These are phyloP conservation scores for Candida frijolesensis DNA, from an alignment of 1,139 yeast species.

Conservation along the genomic window DNA sequence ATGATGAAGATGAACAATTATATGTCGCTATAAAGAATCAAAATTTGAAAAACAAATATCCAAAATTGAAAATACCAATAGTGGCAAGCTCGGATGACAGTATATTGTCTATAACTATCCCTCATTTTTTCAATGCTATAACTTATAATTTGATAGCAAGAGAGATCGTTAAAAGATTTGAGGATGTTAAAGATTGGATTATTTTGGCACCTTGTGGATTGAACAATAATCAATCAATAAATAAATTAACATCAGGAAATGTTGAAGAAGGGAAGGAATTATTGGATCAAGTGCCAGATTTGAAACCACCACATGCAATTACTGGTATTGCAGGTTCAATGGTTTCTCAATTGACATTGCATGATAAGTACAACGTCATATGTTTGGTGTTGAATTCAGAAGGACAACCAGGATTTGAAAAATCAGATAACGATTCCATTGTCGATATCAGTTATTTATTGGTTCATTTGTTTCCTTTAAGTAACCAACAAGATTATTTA, in stretches of 20 bases:
- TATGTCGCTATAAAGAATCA: conserved; percentile 37
- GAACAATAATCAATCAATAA: conserved; percentile 33
- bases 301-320: conserved; percentile 57
- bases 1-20: conserved; percentile 59
- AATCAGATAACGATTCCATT: conserved; percentile 39
- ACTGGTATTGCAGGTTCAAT: conserved; percentile 55
- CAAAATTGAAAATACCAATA: conserved; percentile 28
- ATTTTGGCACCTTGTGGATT: conserved; percentile 38
- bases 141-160: conserved; percentile 34
- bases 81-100: conserved; percentile 8
- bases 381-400: conserved; percentile 50
- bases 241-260: conserved; percentile 26
- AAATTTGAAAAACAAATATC: conserved; percentile 25
- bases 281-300: conserved; percentile 27
- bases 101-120: conserved; percentile 27
- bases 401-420: conserved; percentile 61
- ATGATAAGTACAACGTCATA: conserved; percentile 15
- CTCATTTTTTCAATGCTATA: conserved; percentile 34
- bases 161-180: conserved; percentile 18
- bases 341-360: conserved; percentile 28
- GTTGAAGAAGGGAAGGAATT: conserved; percentile 12
- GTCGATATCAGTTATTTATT: conserved; percentile 34
- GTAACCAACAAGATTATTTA: conserved; percentile 22
- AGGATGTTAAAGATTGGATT: conserved; percentile 26
- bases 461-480: conserved; percentile 17